phyloP scores from a whole-genome alignment of 1,284 basidiomycete genomes.

The Earliella scabrosa region DNA sequence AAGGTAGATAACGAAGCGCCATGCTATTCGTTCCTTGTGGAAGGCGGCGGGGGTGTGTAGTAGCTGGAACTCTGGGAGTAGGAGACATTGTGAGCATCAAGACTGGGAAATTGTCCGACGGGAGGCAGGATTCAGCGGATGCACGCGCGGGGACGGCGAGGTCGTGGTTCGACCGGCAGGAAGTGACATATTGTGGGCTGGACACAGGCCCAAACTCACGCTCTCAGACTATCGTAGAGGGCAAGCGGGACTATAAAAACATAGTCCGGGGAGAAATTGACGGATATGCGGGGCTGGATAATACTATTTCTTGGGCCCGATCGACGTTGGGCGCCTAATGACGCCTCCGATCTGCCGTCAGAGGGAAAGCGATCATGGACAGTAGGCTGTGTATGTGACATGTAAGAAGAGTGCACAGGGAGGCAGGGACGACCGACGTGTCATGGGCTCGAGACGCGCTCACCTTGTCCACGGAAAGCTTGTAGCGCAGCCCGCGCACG shows the following conservation, averaged over 20 bases:
- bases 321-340: slow-evolving; percentile 5
- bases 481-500: neutral
- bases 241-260: too few species aligned
- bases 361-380: slow-evolving; percentile 8
- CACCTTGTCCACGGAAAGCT: slow-evolving; percentile 18
- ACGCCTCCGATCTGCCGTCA: slow-evolving; percentile 2
- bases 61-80: slow-evolving; percentile 73
- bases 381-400: slow-evolving; percentile 15
- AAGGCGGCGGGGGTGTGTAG: slow-evolving; percentile 75
- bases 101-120: too few species aligned
- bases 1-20: slow-evolving; percentile 84
- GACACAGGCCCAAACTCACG: too few species aligned
- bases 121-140: too few species aligned
- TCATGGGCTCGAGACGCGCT: slow-evolving; percentile 8
- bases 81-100: too few species aligned
- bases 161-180: too few species aligned
- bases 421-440: neutral
- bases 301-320: too few species aligned
- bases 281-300: too few species aligned
- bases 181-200: too few species aligned
- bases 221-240: too few species aligned
- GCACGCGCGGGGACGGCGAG: too few species aligned
- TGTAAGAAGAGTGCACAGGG: slow-evolving; percentile 7
- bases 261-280: too few species aligned
- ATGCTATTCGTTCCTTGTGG: slow-evolving; percentile 76